These are phyloP conservation scores for Monosporascus sp. DNA, from an alignment of 2,329 filamentous ascomycete species.

Conservation along the genomic window DNA sequence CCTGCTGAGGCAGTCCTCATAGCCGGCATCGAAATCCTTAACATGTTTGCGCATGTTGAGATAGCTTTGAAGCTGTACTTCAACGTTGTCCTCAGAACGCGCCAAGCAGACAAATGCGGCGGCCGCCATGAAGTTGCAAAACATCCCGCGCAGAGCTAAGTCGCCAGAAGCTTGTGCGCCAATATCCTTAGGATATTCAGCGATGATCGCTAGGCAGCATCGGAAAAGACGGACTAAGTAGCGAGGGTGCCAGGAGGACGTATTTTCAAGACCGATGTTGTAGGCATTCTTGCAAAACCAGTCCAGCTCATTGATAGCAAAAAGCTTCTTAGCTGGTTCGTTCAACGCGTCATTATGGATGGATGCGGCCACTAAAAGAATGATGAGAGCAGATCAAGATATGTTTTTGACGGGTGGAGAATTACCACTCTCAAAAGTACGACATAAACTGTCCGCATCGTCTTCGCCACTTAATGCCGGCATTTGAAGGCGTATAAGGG, in stretches of 20 bases:
- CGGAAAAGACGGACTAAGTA: constrained; percentile 51
- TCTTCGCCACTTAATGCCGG: constrained; percentile 32
- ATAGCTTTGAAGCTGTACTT: constrained; percentile 56
- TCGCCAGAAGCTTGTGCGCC: constrained; percentile 37
- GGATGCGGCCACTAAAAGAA: constrained; percentile 32
- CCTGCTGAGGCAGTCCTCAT: constrained; percentile 33
- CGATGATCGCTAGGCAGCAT: constrained; percentile 47
- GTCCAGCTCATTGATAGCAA: constrained; percentile 62
- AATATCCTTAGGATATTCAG: constrained; percentile 44
- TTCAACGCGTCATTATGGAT: constrained; percentile 33
- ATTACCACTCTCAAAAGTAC: constrained; percentile 40
- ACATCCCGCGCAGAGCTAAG: constrained; percentile 53
- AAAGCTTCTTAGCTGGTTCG: constrained; percentile 40
- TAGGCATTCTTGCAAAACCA: constrained; percentile 84
- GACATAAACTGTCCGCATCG: constrained; percentile 46
- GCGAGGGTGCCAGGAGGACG: constrained; percentile 46
- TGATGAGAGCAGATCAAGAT: constrained; percentile 6
- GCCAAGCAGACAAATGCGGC: constrained; percentile 47
- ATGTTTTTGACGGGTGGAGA: not conserved
- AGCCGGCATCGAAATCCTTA: constrained; percentile 45
- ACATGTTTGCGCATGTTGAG: constrained; percentile 55
- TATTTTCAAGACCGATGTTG: constrained; percentile 64
- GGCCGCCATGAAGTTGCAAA: constrained; percentile 65
- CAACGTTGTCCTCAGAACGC: constrained; percentile 42
- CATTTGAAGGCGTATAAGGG: constrained; percentile 46